Evolutionary conservation across 1,284 basidiomycete genomes (phyloP).

Genomic region (Takashimella koratensis): DNA sequence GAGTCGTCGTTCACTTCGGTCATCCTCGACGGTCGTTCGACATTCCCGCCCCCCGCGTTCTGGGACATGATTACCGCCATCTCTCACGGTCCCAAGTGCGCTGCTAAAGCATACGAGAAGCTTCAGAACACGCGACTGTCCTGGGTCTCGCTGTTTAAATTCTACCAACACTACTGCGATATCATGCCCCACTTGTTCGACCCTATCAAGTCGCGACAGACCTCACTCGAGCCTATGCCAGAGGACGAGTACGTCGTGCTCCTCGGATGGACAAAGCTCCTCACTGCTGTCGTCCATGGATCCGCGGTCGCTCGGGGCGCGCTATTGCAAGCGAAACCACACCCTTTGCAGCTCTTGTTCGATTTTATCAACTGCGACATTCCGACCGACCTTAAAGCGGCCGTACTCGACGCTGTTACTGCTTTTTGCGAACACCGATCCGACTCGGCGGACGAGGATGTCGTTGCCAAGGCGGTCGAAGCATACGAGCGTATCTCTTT

Average conservation of each 20-base stretch:
- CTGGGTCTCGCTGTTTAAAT: slow-evolving; percentile 35
- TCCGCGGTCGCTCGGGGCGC: slow-evolving; percentile 52
- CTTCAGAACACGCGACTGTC: slow-evolving; percentile 38
- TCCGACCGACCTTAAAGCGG: slow-evolving; percentile 85
- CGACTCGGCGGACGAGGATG: slow-evolving; percentile 61
- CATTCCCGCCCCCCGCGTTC: slow-evolving; percentile 68
- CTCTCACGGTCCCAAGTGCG: slow-evolving; percentile 75
- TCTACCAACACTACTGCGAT: slow-evolving; percentile 40
- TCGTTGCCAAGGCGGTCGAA: slow-evolving; percentile 64
- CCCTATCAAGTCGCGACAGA: slow-evolving; percentile 27
- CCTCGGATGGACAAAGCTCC: slow-evolving; percentile 52
- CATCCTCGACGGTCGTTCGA: slow-evolving; percentile 71
- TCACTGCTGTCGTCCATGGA: slow-evolving; percentile 72
- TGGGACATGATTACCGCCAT: slow-evolving; percentile 87
- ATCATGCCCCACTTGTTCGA: slow-evolving; percentile 42
- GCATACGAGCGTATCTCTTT: slow-evolving; percentile 69
- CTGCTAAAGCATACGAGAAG: slow-evolving; percentile 47
- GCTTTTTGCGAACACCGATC: slow-evolving; percentile 78
- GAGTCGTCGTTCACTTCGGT: slow-evolving; percentile 72
- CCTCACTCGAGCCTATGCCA: slow-evolving; percentile 29
- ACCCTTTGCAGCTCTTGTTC: slow-evolving; percentile 73
- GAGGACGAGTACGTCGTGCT: slow-evolving; percentile 30
- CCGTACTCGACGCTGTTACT: slow-evolving; percentile 74
- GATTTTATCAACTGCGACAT: slow-evolving; percentile 73
- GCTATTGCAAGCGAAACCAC: slow-evolving; percentile 66